These are phyloP conservation scores for Lenwebbia sp. DNA, from an alignment of 345 rosid genomes.

Conservation along the genomic window DNA sequence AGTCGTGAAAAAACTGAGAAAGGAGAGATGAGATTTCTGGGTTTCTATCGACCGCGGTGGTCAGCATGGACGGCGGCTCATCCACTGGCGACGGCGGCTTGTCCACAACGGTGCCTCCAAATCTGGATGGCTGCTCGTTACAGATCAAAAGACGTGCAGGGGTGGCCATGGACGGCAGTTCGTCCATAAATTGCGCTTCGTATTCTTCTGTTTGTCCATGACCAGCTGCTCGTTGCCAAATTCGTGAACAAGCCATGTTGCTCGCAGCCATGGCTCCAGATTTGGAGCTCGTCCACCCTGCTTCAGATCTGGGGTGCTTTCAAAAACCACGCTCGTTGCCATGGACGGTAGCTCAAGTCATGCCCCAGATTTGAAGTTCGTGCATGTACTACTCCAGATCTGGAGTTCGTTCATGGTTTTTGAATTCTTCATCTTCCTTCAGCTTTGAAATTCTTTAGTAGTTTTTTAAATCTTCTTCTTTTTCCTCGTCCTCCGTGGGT, in stretches of 20 bases:
- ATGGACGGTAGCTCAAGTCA: background rate
- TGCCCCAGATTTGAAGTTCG: background rate
- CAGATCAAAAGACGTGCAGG: background rate
- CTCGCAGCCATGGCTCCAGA: background rate
- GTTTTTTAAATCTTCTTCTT: background rate
- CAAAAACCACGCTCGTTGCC: background rate
- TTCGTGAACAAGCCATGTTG: background rate
- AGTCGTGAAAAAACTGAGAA: background rate
- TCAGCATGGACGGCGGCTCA: background rate
- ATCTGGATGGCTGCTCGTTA: background rate
- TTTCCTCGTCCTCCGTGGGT: background rate
- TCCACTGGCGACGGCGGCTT: background rate
- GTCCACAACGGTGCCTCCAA: background rate
- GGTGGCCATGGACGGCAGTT: background rate
- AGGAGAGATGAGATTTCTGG: background rate
- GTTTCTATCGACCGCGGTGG: background rate
- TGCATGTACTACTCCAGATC: background rate
- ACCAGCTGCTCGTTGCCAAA: background rate
- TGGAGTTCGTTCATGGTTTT: background rate
- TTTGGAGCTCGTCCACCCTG: background rate
- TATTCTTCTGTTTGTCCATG: background rate
- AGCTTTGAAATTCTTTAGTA: background rate
- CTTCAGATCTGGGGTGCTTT: background rate
- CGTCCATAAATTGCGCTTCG: background rate
- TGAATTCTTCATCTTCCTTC: background rate